Percentiles rank a stretch among this genome's conserved stretches.
Evolutionary conservation across 176 grass and related monocot species (phyloP).

Genomic region (Oryza meridionalis): DNA sequence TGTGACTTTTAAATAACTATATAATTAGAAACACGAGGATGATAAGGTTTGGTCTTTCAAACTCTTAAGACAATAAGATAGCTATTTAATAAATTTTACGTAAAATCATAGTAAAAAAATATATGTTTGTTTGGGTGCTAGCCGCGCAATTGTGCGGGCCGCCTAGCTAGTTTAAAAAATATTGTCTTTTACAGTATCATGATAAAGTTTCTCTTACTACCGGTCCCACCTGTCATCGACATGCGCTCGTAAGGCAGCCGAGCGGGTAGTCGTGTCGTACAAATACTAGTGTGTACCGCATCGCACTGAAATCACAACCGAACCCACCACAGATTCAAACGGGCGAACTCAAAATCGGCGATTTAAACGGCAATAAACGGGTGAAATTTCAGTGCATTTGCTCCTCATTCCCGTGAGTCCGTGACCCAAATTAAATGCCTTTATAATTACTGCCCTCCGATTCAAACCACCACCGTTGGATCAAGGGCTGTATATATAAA

Average conservation of each 20-base stretch:
- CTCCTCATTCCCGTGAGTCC: background rate
- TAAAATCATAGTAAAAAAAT: too few species aligned
- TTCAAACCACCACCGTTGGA: slow-evolving; percentile 25
- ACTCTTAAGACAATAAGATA: too few species aligned
- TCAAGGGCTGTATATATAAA: background rate
- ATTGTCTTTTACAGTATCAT: background rate
- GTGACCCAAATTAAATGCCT: slow-evolving; percentile 44
- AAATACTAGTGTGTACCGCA: background rate
- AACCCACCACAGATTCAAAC: background rate
- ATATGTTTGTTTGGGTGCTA: too few species aligned
- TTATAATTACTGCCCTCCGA: slow-evolving; percentile 2
- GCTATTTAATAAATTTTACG: too few species aligned
- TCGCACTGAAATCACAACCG: background rate
- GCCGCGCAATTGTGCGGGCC: too few species aligned
- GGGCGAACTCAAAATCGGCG: background rate
- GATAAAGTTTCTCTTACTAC: background rate
- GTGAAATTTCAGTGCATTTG: background rate
- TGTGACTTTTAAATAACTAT: too few species aligned
- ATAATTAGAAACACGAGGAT: too few species aligned
- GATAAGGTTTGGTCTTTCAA: too few species aligned
- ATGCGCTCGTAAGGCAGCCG: background rate
- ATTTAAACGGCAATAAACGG: background rate
- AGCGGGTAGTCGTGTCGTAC: background rate
- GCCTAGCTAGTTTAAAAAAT: too few species aligned
- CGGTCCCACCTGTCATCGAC: background rate